phyloP scores from a whole-genome alignment of 306 rosid species.

The Herpetospermum pedunculosum region DNA sequence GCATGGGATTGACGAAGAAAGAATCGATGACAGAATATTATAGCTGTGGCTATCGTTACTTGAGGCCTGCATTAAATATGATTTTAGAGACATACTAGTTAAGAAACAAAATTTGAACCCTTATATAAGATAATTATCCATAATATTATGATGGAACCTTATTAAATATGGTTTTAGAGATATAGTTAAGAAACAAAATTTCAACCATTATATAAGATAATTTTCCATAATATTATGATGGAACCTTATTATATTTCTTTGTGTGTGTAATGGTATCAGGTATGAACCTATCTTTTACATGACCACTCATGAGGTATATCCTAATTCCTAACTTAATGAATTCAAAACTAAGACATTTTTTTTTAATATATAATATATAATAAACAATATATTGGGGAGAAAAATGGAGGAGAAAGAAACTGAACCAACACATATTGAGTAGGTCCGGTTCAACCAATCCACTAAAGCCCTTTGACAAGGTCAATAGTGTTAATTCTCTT shows the following conservation, averaged over 20 bases:
- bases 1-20: constrained; percentile 96
- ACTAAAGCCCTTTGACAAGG: not conserved
- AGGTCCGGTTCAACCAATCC: not conserved
- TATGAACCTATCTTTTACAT: not conserved
- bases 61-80: constrained; percentile 67
- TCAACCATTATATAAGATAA: not conserved
- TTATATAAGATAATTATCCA: not conserved
- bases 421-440: not conserved
- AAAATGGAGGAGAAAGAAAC: not conserved
- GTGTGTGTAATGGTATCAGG: not conserved
- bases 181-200: not conserved
- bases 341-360: not conserved
- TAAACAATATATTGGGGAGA: not conserved
- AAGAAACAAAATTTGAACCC: not conserved
- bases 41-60: constrained; percentile 95
- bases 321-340: not conserved
- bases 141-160: not conserved
- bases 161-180: not conserved
- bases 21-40: constrained; percentile 91
- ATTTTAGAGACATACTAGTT: not conserved
- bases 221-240: not conserved
- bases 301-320: too few relatives aligned
- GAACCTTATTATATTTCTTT: not conserved
- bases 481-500: too few relatives aligned
- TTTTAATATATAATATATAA: too few relatives aligned